Conservation (phyloP, 2,329 filamentous ascomycete species). For the Botryosphaeria dothidea region DNA sequence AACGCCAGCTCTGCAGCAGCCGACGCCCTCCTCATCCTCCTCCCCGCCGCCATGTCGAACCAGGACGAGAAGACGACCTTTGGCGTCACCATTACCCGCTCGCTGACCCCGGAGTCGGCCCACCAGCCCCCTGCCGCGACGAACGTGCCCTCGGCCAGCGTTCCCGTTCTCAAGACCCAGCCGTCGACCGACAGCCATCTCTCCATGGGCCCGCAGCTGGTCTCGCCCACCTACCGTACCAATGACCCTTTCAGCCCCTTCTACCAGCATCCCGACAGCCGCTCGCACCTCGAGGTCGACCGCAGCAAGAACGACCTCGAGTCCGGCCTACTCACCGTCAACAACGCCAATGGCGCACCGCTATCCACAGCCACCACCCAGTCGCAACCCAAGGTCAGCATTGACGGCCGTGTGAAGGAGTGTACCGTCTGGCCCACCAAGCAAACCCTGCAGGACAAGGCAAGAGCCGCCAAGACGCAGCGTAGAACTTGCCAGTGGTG, state of each 20-base stretch:
- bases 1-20: background rate
- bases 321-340: slow-evolving; percentile 39
- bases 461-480: slow-evolving; percentile 38
- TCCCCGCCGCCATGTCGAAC: slow-evolving; percentile 4
- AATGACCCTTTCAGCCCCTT: slow-evolving; percentile 48
- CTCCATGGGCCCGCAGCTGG: background rate
- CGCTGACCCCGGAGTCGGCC: slow-evolving; percentile 11
- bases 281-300: slow-evolving; percentile 19
- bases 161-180: slow-evolving; percentile 6
- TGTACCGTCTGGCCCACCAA: slow-evolving; percentile 55
- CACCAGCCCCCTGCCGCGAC: background rate
- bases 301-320: slow-evolving; percentile 24
- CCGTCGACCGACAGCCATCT: slow-evolving; percentile 14
- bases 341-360: slow-evolving; percentile 38
- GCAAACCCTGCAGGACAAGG: slow-evolving; percentile 48
- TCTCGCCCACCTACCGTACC: slow-evolving; percentile 28
- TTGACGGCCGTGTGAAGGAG: slow-evolving; percentile 48
- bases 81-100: slow-evolving; percentile 19
- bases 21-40: background rate
- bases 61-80: slow-evolving; percentile 19
- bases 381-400: slow-evolving; percentile 39
- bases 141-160: background rate
- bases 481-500: slow-evolving; percentile 42
- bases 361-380: slow-evolving; percentile 41
- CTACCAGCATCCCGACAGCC: slow-evolving; percentile 46